Base-by-base conservation (phyloP, 2,329 filamentous ascomycete species). In the Sporothrix mexicana region DNA sequence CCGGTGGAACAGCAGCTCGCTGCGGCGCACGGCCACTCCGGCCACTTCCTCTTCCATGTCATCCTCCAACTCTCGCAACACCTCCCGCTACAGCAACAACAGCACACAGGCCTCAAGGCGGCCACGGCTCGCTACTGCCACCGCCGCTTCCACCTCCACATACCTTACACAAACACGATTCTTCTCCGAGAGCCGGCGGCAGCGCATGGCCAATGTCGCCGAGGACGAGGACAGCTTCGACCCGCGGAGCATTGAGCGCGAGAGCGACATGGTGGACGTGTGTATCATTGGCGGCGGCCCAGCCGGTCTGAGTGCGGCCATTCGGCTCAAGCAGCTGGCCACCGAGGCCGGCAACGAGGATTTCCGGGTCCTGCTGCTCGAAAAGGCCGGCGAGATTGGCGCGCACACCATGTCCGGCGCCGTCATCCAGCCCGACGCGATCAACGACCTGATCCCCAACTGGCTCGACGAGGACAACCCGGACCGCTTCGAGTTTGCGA, bases 271-370 rank as follows among this genome's bases (percentile, higher is more conserved):
- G 83, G 96, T 99, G 43, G 96, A 99, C 82, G 95, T 99, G 43
- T 97, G 94, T 82, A 98, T 99, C 79, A 90, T 99, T 71, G 96
- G 96, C 79, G 96, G 93, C 81, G 95, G 96, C n/a, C 96, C 96
- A 70, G 93, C 96, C 70, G 96, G 96, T 74, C 88, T 99, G 76
- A 92, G 93, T 77, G 95, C 96, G 64, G 96, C 95, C 69, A 99
- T 99, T 80, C 92, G 93, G 76, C 85, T 99, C 72, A 98, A 98
- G 86, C 95, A 99, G 83, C 87, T 98, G 69, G 96, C 96, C 77
- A 98, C 95, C 79, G 94, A 95, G 79, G 93, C 93, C 47, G 95
- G 96, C 75, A 97, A 98, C 81, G 94, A 98, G 75, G 95, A 98
- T 75, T 98, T 99, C 80, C 88, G 96, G 47, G 95, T 99, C 12